These are phyloP conservation scores for Entrophospora sp. DNA, from an alignment of 192 early-diverging fungal genomes.

Conservation along the genomic window DNA sequence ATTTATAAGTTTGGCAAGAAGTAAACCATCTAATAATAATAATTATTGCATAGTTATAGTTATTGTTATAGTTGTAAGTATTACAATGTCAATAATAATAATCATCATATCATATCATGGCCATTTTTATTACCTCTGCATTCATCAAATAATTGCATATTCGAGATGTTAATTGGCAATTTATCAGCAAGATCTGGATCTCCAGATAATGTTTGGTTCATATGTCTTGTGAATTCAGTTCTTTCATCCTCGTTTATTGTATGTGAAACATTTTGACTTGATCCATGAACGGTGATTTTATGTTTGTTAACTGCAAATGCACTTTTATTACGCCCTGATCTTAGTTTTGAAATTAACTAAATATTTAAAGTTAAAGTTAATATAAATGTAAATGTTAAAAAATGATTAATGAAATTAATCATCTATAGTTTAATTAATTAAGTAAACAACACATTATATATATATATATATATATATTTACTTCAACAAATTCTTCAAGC, in stretches of 20 bases:
- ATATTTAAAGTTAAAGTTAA: background rate
- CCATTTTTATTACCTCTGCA: constrained; percentile 71
- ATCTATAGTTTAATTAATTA: background rate
- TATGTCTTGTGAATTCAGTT: constrained; percentile 91
- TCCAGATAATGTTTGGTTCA: constrained; percentile 74
- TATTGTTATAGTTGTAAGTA: no score
- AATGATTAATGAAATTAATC: background rate
- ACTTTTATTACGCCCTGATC: constrained; percentile 38
- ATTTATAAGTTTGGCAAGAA: constrained; percentile 98
- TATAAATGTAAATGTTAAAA: no score
- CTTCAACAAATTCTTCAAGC: constrained; percentile 74
- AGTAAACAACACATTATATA: background rate
- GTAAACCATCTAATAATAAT: constrained; percentile 61
- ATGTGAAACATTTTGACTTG: constrained; percentile 82
- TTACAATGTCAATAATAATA: no score
- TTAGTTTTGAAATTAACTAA: constrained; percentile 44
- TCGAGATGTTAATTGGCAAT: constrained; percentile 83
- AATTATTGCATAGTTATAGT: background rate
- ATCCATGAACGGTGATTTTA: constrained; percentile 81
- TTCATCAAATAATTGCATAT: constrained; percentile 97
- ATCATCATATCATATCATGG: no score
- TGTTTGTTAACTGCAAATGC: constrained; percentile 54
- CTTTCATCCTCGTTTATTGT: constrained; percentile 99
- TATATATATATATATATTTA: constrained; percentile 23
- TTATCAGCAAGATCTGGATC: constrained; percentile 79